Evolutionary conservation across 495 filamentous ascomycete genomes (phyloP).

Genomic region (Podospora anserina): DNA sequence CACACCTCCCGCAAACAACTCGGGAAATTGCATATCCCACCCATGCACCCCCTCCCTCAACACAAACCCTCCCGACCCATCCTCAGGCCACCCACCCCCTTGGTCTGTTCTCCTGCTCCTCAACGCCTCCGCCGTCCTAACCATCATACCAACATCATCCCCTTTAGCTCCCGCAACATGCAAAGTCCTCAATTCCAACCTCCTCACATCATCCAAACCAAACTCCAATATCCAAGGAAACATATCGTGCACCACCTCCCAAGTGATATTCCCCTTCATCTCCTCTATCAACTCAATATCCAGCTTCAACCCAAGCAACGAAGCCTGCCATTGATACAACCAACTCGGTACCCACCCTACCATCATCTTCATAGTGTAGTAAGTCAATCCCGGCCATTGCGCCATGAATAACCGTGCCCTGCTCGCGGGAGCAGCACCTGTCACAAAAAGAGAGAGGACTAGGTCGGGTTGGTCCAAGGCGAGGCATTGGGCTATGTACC

Average conservation of each 20-base stretch:
- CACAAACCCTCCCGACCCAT: neutral
- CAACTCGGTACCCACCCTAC: neutral
- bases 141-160: neutral
- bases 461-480: neutral
- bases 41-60: neutral
- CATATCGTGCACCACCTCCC: neutral
- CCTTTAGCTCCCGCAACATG: neutral
- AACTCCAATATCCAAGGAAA: neutral
- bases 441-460: neutral
- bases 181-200: neutral
- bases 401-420: neutral
- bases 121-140: neutral
- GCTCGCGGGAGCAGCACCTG: neutral
- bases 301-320: neutral
- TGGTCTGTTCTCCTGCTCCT: neutral
- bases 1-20: neutral
- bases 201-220: neutral
- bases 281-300: neutral
- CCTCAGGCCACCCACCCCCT: neutral
- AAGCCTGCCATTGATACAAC: neutral
- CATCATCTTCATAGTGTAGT: neutral
- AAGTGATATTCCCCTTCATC: neutral
- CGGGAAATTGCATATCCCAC: neutral
- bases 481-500: neutral
- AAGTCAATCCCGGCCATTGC: neutral